A percentile compares a stretch with the other conserved stretches of the same genome.
These are phyloP conservation scores for Micractinium sp. DNA, from an alignment of 139 green algal genomes.

Conservation along the genomic window DNA sequence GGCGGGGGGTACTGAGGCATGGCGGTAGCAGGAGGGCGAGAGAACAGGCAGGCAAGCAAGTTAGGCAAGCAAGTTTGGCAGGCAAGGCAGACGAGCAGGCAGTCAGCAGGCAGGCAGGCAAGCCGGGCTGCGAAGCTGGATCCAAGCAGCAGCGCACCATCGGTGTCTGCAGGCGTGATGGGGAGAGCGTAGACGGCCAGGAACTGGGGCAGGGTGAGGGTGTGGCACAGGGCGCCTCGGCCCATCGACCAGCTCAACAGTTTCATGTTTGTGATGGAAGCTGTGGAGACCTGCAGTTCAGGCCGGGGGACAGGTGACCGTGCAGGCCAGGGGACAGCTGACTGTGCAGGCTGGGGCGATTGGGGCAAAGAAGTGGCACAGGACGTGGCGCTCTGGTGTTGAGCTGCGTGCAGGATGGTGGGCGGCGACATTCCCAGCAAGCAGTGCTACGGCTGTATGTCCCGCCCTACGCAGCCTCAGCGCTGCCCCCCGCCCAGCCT, in stretches of 20 bases:
- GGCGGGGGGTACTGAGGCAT: no score
- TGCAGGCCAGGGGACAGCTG: not conserved
- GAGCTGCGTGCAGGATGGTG: no score
- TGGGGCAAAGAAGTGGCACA: not conserved
- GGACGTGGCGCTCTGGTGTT: no score
- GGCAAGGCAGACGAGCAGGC: not conserved
- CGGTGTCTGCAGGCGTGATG: not conserved
- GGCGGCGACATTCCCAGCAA: no score
- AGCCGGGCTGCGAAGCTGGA: not conserved
- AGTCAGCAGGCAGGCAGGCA: not conserved
- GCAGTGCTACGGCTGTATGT: no score
- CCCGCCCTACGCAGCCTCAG: no score
- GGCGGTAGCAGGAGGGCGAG: no score
- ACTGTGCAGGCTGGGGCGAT: not conserved
- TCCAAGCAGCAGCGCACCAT: no score
- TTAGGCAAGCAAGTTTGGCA: not conserved
- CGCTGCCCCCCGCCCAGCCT: no score
- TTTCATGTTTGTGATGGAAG: not conserved
- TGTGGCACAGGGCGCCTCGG: not conserved
- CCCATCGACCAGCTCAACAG: not conserved
- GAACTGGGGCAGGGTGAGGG: not conserved
- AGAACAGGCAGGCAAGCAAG: no score
- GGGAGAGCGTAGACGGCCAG: not conserved
- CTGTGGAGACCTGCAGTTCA: not conserved
- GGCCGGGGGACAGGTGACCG: not conserved